A percentile compares a stretch with the other conserved stretches of the same genome.
phyloP scores from a whole-genome alignment of 1,139 yeast species.

The Fermentozyma sake region DNA sequence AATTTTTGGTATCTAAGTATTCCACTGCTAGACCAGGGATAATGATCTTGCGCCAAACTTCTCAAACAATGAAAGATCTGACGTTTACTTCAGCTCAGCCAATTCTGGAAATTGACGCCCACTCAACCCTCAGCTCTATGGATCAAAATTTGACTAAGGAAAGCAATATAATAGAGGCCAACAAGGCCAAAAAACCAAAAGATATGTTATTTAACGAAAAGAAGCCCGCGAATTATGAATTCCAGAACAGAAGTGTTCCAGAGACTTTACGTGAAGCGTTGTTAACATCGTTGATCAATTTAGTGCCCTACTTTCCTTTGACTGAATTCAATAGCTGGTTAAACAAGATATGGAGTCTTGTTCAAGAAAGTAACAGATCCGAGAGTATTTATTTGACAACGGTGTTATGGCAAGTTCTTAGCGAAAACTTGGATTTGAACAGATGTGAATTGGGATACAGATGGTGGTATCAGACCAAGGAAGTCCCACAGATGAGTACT shows the following conservation, averaged over 20 bases:
- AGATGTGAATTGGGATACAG: constrained; percentile 57
- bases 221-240: constrained; percentile 17
- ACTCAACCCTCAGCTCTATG: constrained; percentile 30
- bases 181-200: constrained; percentile 33
- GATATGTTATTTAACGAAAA: constrained; percentile 19
- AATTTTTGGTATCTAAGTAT: constrained; percentile 36
- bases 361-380: constrained; percentile 28
- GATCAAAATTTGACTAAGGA: constrained; percentile 17
- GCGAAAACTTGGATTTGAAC: constrained; percentile 52
- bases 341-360: constrained; percentile 37
- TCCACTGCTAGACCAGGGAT: constrained; percentile 28
- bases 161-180: constrained; percentile 25
- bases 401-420: constrained; percentile 37
- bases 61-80: constrained; percentile 8
- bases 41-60: constrained; percentile 13
- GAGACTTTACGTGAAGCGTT: constrained; percentile 52
- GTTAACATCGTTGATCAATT: constrained; percentile 42
- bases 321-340: constrained; percentile 45
- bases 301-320: constrained; percentile 53
- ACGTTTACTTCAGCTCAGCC: constrained; percentile 39
- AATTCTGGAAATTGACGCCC: constrained; percentile 32
- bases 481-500: constrained; percentile 14
- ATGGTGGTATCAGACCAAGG: constrained; percentile 55
- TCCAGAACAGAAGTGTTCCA: constrained; percentile 23
- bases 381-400: constrained; percentile 26